phyloP scores from a whole-genome alignment of 2,329 filamentous ascomycete genomes.

The Fusarium bactridioides region DNA sequence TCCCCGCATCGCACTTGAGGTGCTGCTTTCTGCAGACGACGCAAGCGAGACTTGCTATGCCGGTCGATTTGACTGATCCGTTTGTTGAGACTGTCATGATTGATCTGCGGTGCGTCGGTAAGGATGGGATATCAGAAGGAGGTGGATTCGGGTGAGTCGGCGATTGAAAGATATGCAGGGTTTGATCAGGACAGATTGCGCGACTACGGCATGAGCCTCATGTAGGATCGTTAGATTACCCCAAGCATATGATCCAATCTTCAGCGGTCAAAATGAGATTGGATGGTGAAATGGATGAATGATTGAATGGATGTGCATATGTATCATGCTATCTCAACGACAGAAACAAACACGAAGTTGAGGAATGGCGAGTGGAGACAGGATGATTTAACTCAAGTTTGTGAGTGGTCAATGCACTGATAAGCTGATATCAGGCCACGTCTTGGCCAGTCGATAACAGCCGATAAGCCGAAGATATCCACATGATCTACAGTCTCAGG shows the following conservation, averaged over 20 bases:
- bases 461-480: not conserved
- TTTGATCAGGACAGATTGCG: not conserved
- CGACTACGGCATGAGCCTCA: not conserved
- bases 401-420: not conserved
- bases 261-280: too few species aligned
- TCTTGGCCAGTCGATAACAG: not conserved
- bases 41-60: slow-evolving; percentile 28
- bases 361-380: not conserved
- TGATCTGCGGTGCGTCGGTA: not conserved
- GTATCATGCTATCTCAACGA: slow-evolving; percentile 3
- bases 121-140: not conserved
- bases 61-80: slow-evolving; percentile 11
- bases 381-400: not conserved
- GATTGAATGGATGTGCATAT: not conserved
- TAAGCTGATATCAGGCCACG: not conserved
- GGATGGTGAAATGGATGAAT: rapidly evolving
- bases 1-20: slow-evolving; percentile 36
- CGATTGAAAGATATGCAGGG: slow-evolving; percentile 6
- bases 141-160: slow-evolving; percentile 4
- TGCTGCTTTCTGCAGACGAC: slow-evolving; percentile 35
- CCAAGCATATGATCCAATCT: not conserved
- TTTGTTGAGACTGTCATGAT: slow-evolving; percentile 12
- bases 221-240: not conserved
- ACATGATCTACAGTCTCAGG: not conserved
- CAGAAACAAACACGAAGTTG: not conserved